These are phyloP conservation scores for Epithele typhae DNA, from an alignment of 768 basidiomycete species.

Conservation along the genomic window DNA sequence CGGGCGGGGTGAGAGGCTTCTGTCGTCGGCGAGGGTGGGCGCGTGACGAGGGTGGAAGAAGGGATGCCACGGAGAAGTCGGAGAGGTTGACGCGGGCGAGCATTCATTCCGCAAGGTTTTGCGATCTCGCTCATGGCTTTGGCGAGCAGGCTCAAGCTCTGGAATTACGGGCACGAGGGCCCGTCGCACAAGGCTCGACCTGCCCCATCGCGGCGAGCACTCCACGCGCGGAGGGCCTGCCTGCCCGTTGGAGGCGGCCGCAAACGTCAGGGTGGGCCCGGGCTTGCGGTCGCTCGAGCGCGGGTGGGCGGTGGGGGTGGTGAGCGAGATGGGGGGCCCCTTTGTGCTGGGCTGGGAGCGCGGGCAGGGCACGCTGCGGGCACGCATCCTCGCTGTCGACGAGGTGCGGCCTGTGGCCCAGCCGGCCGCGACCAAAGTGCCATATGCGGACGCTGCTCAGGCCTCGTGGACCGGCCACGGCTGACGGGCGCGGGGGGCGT, in stretches of 20 bases:
- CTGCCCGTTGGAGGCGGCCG: constrained; percentile 23
- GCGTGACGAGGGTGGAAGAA: constrained; percentile 7
- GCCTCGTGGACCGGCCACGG: constrained; percentile 22
- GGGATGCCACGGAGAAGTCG: constrained; percentile 6
- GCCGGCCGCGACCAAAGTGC: constrained; percentile 48
- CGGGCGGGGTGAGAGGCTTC: constrained; percentile 5
- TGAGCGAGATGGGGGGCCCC: constrained; percentile 26
- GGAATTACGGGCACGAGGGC: constrained; percentile 16
- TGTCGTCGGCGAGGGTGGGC: constrained; percentile 8
- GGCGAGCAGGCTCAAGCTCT: constrained; percentile 23
- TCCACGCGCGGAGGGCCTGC: constrained; percentile 21
- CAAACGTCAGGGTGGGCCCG: constrained; percentile 20
- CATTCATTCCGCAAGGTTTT: constrained; percentile 17
- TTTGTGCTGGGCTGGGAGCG: constrained; percentile 52
- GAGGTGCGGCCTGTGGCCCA: constrained; percentile 49
- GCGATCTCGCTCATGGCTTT: constrained; percentile 10
- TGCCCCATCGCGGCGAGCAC: constrained; percentile 22
- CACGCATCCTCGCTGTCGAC: constrained; percentile 70
- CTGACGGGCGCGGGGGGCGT: constrained; percentile 4
- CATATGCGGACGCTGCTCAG: constrained; percentile 39
- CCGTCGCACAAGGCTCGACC: constrained; percentile 21
- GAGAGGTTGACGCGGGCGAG: not conserved
- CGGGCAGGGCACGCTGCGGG: constrained; percentile 61
- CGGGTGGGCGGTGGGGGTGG: constrained; percentile 18
- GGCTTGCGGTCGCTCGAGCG: constrained; percentile 21